Evolutionary conservation across 2,329 filamentous ascomycete species (phyloP).

Genomic region (Botryotinia globosa): DNA sequence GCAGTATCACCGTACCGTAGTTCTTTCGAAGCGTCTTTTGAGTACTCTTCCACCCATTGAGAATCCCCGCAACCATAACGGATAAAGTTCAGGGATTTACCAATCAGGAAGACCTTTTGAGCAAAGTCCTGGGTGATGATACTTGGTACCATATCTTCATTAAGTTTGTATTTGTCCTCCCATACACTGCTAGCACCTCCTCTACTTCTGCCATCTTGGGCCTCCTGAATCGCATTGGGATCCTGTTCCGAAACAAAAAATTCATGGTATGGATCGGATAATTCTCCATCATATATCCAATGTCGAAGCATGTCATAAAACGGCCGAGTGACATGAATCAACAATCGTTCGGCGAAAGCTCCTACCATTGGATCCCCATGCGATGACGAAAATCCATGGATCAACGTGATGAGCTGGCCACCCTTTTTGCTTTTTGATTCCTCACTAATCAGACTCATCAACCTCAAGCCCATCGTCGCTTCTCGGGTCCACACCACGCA

Average conservation of each 20-base stretch:
- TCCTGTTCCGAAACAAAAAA: constrained; percentile 92
- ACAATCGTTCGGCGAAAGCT: constrained; percentile 84
- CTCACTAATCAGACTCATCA: constrained; percentile 93
- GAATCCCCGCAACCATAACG: constrained; percentile 92
- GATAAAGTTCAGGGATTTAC: constrained; percentile 97
- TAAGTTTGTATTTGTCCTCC: constrained; percentile 94
- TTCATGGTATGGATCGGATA: constrained; percentile 92
- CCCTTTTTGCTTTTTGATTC: constrained; percentile 82
- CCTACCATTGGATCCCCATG: constrained; percentile 95
- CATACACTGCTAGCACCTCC: constrained; percentile 83
- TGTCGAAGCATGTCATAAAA: constrained; percentile 95
- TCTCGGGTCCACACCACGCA: constrained; percentile 98
- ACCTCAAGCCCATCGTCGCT: constrained; percentile 87
- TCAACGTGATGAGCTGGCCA: constrained; percentile 87
- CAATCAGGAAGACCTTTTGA: constrained; percentile 94
- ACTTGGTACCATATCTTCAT: constrained; percentile 81
- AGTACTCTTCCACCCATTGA: constrained; percentile 93
- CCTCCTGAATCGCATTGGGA: constrained; percentile 45
- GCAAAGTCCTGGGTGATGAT: constrained; percentile 94
- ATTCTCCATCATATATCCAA: constrained; percentile 98
- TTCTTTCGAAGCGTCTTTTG: constrained; percentile 87
- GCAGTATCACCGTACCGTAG: constrained; percentile 90
- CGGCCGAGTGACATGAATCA: constrained; percentile 82
- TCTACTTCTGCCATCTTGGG: constrained; percentile 49
- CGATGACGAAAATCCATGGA: constrained; percentile 88